Evolutionary conservation across 768 basidiomycete species (phyloP).

Genomic region (Mycena leptocephala): DNA sequence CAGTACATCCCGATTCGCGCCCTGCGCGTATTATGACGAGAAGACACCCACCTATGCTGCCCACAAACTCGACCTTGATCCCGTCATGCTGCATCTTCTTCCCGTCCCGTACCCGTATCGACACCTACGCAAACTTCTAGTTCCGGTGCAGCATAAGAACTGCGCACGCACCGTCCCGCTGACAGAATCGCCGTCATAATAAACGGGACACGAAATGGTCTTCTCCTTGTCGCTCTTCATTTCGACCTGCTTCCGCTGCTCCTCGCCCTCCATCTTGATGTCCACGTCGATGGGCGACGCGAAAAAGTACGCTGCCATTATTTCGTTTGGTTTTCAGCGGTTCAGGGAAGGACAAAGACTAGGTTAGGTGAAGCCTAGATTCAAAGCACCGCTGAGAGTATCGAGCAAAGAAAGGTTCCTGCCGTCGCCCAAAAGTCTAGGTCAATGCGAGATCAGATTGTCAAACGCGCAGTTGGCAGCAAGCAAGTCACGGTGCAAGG

Average conservation of each 20-base stretch:
- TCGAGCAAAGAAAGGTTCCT: background rate
- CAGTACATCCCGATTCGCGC: too few relatives aligned
- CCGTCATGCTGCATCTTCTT: constrained; percentile 97
- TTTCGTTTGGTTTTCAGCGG: too few relatives aligned
- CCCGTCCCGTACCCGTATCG: constrained; percentile 92
- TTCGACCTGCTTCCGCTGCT: constrained; percentile 90
- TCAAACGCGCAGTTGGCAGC: too few relatives aligned
- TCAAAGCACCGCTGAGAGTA: background rate
- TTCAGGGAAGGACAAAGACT: background rate
- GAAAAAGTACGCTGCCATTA: constrained; percentile 94
- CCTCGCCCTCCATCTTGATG: constrained; percentile 90
- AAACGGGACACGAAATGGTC: constrained; percentile 89
- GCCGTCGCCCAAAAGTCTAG: background rate
- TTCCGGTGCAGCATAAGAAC: too few relatives aligned
- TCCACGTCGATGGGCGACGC: constrained; percentile 93
- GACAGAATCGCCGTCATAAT: constrained; percentile 96
- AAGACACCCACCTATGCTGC: constrained; percentile 85
- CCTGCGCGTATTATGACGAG: background rate
- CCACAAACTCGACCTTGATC: constrained; percentile 97
- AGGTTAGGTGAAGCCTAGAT: background rate
- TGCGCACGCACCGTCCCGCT: constrained; percentile 78
- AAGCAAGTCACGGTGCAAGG: background rate
- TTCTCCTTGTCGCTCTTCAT: constrained; percentile 93
- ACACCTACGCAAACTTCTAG: constrained; percentile 65
- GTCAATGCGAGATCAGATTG: too few relatives aligned